Evolutionary conservation across 306 rosid genomes (phyloP), one percentile per base, ranked within the genome.

Genomic region (Medicago ruthenica): DNA sequence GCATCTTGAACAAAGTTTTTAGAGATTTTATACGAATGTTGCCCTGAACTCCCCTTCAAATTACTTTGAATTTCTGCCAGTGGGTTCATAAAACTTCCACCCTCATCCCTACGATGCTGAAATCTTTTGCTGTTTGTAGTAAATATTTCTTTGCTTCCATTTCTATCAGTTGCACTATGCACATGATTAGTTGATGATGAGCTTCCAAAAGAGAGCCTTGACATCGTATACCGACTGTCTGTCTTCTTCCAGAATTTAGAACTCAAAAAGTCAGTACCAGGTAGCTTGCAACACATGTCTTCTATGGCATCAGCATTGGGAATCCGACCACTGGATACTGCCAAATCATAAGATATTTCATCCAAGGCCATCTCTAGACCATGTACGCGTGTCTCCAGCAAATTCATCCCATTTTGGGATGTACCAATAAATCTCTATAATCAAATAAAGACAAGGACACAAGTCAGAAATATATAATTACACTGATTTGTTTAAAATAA

Each of bases 291-390:
- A 80, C 99, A 95, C 5, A 80, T 88, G 81, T 90, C 92, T 71
- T 87, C 93, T 48, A 87, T 83, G 53, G 81, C 87, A 68, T 83
- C 85, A 11, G 59, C 39, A 77, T 68, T 85, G 42, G 89, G 80
- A 76, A 89, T 64, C 78, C 83, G 83, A 66, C 98, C 92, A 45
- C 84, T 88, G 70, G 99, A 88, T 81, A 90, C 11, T 31, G 91
- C 97, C 82, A 95, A 86, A 80, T 90, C 95, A 55, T 85, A 81
- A n/a, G 98, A 95, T 78, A 92, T 95, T 83, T 86, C 98, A 68
- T 92, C 97, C 72, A 95, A 80, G 39, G 97, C 93, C 89, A 82
- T 85, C 87, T 95, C 99, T 61, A 95, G 82, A 41, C 99, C 99
- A 82, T 81, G 60, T 53, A 95, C 99, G 27, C 99, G 99, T 64